Conservation (phyloP, 1,139 yeast genomes). For the Tardiomyces digboiensis region DNA sequence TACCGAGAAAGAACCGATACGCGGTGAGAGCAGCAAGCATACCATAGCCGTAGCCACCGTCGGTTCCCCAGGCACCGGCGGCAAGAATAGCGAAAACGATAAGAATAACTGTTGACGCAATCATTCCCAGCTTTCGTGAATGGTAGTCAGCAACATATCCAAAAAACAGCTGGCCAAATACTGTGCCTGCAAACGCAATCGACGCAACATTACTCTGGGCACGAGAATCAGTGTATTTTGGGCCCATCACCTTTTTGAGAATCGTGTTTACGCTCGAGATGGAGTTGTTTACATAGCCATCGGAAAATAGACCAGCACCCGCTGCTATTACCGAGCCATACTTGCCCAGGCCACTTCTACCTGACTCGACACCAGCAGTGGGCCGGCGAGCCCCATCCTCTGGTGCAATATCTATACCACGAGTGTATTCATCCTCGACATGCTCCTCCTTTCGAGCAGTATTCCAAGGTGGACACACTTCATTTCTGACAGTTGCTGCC, state of each 20-base stretch:
- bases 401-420: constrained; percentile 1
- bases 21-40: constrained; percentile 52
- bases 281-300: constrained; percentile 83
- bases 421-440: constrained; percentile 3
- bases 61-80: constrained; percentile 83
- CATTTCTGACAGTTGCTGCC: constrained; percentile 3
- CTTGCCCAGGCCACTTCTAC: constrained; percentile 14
- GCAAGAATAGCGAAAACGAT: constrained; percentile 68
- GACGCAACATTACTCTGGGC: constrained; percentile 76
- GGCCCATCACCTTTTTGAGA: constrained; percentile 54
- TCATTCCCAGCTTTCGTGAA: constrained; percentile 76
- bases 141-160: constrained; percentile 73
- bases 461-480: constrained; percentile 2
- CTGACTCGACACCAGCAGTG: constrained; percentile 2
- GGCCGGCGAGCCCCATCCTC: too few relatives aligned
- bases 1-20: constrained; percentile 78
- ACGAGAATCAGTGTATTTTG: constrained; percentile 45
- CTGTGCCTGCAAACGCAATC: constrained; percentile 89
- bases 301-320: constrained; percentile 88
- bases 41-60: constrained; percentile 62
- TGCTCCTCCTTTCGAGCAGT: constrained; percentile 6
- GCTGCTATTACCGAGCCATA: constrained; percentile 77
- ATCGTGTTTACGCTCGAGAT: constrained; percentile 70
- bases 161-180: constrained; percentile 73
- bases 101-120: constrained; percentile 60